Base-by-base conservation (phyloP, 148 eudicot species). In the Chenopodium formosanum region DNA sequence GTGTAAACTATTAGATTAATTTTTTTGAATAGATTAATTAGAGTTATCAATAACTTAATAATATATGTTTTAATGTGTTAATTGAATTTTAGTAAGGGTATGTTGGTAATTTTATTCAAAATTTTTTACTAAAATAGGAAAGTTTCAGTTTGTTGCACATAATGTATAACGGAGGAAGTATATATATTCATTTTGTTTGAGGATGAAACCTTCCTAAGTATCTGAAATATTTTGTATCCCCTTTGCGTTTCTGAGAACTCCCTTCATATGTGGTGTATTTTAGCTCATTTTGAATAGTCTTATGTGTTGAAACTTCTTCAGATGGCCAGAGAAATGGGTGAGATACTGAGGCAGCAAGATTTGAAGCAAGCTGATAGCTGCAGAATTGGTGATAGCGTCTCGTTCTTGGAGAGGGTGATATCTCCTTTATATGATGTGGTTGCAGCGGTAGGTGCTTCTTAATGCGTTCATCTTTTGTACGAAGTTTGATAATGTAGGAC, bases 291-390 rank as follows among this genome's bases (percentile, higher is more conserved):
- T 71, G 50, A 71, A 44, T 40, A 4, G 6, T 71, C 74, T 71
- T 71, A 14, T 40, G 13, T 40, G 50, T 11, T 71, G 74, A 7
- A 37, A 71, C 40, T 47, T 37, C 48, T 9, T 75, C 83, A 97
- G 99, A 97, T 97, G 99, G 99, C 89, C 62, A 89, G 92, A 86
- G 99, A 97, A 85, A 73, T 97, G 86, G 94, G 94, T 87, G 93
- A 89, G 81, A 86, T 92, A 70, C 74, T 97, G 78, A 90, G 94
- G 62, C 92, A 97, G 85, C 96, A 92, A 79, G 88, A 79, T 86
- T 84, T 89, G 58, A 91, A 92, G 77, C 99, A 89, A 83, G 99
- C 98, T 77, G 90, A 91, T 23, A 97, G 99, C 86, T 97, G 98
- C 90, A 87, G 86, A 76, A 86, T 92, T 70, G 93, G 87, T 25